Conservation (phyloP, 257 asterid genomes). For the Rubia yunnanensis region DNA sequence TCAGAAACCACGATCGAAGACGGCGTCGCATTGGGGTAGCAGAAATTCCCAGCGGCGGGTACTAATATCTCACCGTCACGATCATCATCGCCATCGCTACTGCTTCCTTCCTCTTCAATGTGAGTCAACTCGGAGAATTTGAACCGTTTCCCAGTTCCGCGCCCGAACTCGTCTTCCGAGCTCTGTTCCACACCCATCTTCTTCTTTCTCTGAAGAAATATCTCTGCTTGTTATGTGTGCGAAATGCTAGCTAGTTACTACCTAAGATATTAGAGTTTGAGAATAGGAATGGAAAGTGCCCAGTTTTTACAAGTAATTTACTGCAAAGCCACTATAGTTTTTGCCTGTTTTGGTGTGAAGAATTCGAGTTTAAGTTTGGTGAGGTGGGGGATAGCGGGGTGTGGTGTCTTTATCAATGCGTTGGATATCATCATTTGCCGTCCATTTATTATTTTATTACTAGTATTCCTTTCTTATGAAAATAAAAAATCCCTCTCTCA, state of each 20-base stretch:
- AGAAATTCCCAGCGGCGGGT: conserved; percentile 21
- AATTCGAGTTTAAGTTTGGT: neutral
- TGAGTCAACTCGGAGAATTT: conserved; percentile 24
- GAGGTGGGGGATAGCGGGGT: neutral
- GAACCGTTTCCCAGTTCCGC: conserved; percentile 35
- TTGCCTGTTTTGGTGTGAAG: neutral
- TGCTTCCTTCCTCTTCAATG: conserved; percentile 9
- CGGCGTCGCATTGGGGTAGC: conserved; percentile 45
- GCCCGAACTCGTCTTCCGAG: conserved; percentile 22
- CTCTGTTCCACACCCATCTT: conserved; percentile 38
- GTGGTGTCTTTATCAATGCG: neutral
- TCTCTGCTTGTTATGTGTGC: conserved; percentile 6
- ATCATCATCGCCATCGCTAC: neutral
- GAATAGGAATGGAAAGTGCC: neutral
- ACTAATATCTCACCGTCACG: conserved; percentile 1
- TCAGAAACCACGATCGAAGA: conserved; percentile 79
- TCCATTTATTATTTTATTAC: conserved; percentile 16
- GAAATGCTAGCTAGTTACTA: neutral
- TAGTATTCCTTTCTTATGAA: no score
- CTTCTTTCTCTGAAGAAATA: neutral
- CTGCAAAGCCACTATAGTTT: conserved; percentile 2
- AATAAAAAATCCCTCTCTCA: no score
- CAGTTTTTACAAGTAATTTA: neutral
- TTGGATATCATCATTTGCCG: conserved; percentile 19
- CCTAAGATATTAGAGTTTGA: conserved; percentile 1